Evolutionary conservation across 306 rosid genomes (phyloP), one percentile per base, ranked within the genome.

Genomic region (Quercus berberidifolia): DNA sequence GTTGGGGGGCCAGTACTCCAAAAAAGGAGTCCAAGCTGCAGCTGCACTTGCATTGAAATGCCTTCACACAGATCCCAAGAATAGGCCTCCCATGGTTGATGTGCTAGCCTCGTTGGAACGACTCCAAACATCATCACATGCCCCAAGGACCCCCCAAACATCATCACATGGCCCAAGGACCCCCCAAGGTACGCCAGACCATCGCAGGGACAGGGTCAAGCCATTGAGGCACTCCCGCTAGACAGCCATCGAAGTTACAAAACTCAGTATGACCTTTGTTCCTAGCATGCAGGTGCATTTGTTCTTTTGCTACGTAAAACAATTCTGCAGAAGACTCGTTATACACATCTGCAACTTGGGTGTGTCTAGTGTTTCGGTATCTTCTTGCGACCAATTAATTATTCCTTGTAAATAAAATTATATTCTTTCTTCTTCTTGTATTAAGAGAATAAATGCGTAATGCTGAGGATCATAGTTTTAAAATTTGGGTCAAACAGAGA

Each of bases 1-100:
- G 70, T 78, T 94, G 76, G 95, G 95, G 5, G 99, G 99, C 76
- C 95, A 95, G 60, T 95, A 95, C 82, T 88, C 97, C 1, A 95
- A 86, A 79, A 95, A 83, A 84, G 97, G 86, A 72, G 97, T 94
- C 9, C 97, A 91, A 85, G 91, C 92, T 26, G 92, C 92, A 56
- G 97, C 92, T 31, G 69, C 90, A 74, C 92, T 95, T 78, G 90
- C 89, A 5, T 71, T 89, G 25, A 88, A 88, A 46, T 92, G 99
- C 80, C 85, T 95, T 5, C 84, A 86, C 69, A 71, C 64, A 15
- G 97, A 95, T 72, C 91, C 97, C 1, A 91, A 85, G 74, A 28
- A 78, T 30, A 92, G 99, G 83, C 97, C 97, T 74, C 65, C 84
- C 1, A 94, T 94, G 99, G 75, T 69, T 10, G 78, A 87, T 84